Conservation (phyloP, 306 rosid species). For the Cucurbita maxima region DNA sequence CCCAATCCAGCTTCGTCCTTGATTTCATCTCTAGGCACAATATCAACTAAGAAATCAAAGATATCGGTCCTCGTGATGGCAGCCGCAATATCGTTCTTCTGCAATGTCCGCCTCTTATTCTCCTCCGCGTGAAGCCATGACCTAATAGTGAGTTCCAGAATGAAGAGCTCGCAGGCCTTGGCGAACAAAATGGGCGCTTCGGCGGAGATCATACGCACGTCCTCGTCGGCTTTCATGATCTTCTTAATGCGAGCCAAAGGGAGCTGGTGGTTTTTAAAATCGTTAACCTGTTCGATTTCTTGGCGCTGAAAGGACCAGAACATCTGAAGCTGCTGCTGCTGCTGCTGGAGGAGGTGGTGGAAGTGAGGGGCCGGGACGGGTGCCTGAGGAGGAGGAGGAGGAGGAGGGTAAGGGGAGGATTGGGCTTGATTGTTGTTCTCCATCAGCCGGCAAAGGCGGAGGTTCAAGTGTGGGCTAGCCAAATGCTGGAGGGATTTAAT, state of each 20-base stretch:
- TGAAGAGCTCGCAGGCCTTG: constrained; percentile 97
- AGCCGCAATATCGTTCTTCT: constrained; percentile 93
- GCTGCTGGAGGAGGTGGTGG: constrained; percentile 90
- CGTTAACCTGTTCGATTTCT: constrained; percentile 84
- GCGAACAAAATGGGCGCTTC: constrained; percentile 89
- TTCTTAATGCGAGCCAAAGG: constrained; percentile 96
- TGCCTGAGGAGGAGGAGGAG: constrained; percentile 8
- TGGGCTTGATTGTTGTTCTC: constrained; percentile 35
- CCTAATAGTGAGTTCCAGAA: constrained; percentile 91
- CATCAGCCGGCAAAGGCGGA: constrained; percentile 11
- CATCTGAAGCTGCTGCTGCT: constrained; percentile 90
- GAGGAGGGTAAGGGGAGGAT: constrained; percentile 29
- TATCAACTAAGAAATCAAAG: constrained; percentile 78
- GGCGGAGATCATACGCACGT: constrained; percentile 96
- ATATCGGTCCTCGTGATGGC: constrained; percentile 86
- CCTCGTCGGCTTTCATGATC: constrained; percentile 99
- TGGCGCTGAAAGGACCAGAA: constrained; percentile 89
- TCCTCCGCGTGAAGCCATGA: constrained; percentile 99
- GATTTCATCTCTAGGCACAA: constrained; percentile 91
- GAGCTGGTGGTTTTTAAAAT: constrained; percentile 96
- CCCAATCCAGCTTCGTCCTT: constrained; percentile 59
- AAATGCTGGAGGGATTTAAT: constrained; percentile 1
- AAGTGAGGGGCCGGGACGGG: constrained; percentile 33
- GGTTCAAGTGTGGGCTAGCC: neutral
- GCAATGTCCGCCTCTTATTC: constrained; percentile 82